Percentiles rank a stretch among this genome's conserved stretches.
These are phyloP conservation scores for Phaeolepiota aurea DNA, from an alignment of 768 basidiomycete genomes.

Conservation along the genomic window DNA sequence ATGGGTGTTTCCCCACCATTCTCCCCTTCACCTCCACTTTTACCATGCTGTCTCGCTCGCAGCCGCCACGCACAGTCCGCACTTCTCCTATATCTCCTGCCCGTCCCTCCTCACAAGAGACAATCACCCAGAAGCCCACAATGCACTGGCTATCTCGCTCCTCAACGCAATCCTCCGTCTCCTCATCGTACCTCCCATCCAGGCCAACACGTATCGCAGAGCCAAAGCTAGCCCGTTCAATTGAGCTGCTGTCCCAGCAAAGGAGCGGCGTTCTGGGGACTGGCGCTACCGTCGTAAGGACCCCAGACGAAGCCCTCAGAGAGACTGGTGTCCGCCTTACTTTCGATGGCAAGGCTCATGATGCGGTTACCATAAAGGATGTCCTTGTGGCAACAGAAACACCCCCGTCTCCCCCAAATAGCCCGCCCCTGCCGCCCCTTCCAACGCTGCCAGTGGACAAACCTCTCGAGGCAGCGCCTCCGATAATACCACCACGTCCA, in stretches of 20 bases:
- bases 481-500: constrained; percentile 26
- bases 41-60: constrained; percentile 23
- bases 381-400: constrained; percentile 5
- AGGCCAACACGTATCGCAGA: constrained; percentile 32
- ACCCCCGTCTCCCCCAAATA: constrained; percentile 24
- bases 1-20: neutral
- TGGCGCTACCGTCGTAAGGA: constrained; percentile 70
- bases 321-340: constrained; percentile 37
- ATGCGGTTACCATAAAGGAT: constrained; percentile 6
- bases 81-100: constrained; percentile 18
- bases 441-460: constrained; percentile 26
- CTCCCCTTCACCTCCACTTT: constrained; percentile 10
- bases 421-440: constrained; percentile 50
- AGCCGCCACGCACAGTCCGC: constrained; percentile 18
- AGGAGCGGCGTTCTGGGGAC: constrained; percentile 51
- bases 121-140: constrained; percentile 11
- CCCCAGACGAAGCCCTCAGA: constrained; percentile 70
- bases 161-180: constrained; percentile 20
- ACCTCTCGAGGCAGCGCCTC: constrained; percentile 17
- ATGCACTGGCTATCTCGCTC: constrained; percentile 47
- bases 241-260: constrained; percentile 26
- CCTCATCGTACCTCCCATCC: constrained; percentile 19
- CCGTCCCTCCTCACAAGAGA: constrained; percentile 12
- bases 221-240: constrained; percentile 32
- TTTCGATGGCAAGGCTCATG: constrained; percentile 15